Conservation (phyloP, 306 rosid species). For the Oxytropis ochrocephala region DNA sequence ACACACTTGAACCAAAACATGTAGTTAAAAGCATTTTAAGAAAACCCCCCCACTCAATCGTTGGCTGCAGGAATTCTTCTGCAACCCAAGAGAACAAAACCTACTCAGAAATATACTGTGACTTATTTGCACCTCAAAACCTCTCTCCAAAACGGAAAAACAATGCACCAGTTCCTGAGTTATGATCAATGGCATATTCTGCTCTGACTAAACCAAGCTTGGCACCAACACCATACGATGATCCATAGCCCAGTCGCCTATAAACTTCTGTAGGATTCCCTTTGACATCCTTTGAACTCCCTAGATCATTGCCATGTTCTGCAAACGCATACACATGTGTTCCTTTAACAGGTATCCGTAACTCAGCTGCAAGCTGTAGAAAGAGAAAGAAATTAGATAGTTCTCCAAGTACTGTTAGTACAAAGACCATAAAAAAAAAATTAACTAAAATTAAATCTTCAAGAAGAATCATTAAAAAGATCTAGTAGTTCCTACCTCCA, state of each 20-base stretch:
- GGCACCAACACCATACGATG: slow-evolving; percentile 81
- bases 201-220: slow-evolving; percentile 87
- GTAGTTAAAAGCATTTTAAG: slow-evolving; percentile 20
- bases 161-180: slow-evolving; percentile 87
- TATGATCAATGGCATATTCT: slow-evolving; percentile 89
- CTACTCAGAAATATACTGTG: slow-evolving; percentile 15
- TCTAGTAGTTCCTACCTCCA: slow-evolving; percentile 57
- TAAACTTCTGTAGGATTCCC: slow-evolving; percentile 96
- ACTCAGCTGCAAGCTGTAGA: slow-evolving; percentile 83
- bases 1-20: slow-evolving; percentile 18
- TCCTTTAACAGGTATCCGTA: slow-evolving; percentile 75
- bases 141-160: slow-evolving; percentile 96
- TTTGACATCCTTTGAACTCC: slow-evolving; percentile 81
- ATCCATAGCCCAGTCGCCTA: slow-evolving; percentile 84
- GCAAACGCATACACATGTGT: slow-evolving; percentile 81
- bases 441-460: not conserved
- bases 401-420: not conserved
- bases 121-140: slow-evolving; percentile 47
- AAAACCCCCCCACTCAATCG: not conserved
- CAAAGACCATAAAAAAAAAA: not conserved
- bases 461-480: not conserved
- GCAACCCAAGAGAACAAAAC: slow-evolving; percentile 24
- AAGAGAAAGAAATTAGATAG: slow-evolving; percentile 3
- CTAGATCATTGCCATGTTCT: slow-evolving; percentile 92
- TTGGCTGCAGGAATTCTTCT: slow-evolving; percentile 25